Evolutionary conservation across 192 early-diverging fungal species (phyloP), one percentile per base, ranked within the genome.

Genomic region (Geosiphon pyriformis): DNA sequence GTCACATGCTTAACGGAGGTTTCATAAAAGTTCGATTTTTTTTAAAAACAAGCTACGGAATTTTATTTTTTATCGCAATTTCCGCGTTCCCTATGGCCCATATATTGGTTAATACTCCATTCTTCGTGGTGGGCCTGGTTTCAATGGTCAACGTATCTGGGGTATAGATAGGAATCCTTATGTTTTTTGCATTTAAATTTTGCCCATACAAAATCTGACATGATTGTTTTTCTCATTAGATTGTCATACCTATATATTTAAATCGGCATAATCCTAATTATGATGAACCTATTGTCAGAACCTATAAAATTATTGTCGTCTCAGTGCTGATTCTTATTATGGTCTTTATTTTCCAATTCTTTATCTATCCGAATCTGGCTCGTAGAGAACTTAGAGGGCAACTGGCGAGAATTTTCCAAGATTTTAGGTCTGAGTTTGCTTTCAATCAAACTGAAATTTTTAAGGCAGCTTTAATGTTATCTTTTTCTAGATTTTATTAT

Each of bases 331-430:
- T 42, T 42, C 6, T 42, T 15, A 15, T 15, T 10, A 15, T 15
- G 37, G 58, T 59, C 0, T 59, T 59, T 37, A 4, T 59, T 29
- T 20, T 59, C 29, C 37, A 31, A 10, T n/a, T 59, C 15, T 18
- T 59, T 30, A 1, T 59, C 26, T 59, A 59, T 37, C 58, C 58
- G 15, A 59, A 59, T 30, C 4, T 27, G 3, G 58, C 58, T 37
- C 58, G 58, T 20, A n/a, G 58, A n/a, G 58, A 27, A 37, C 58
- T 59, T 37, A n/a, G 58, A 20, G 20, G 22, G 6, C 58, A 59
- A 37, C n/a, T 59, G 18, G n/a, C 6, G 32, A 20, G 37, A 59
- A 30, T 7, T 59, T 4, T 15, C 30, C 58, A 29, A n/a, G 37
- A 42, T 10, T 42, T 42, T 42, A n/a, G n/a, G n/a, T n/a, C n/a